Evolutionary conservation across 2,329 filamentous ascomycete genomes (phyloP), one percentile per base, ranked within the genome.

Genomic region (Ceratocystis smalleyi): DNA sequence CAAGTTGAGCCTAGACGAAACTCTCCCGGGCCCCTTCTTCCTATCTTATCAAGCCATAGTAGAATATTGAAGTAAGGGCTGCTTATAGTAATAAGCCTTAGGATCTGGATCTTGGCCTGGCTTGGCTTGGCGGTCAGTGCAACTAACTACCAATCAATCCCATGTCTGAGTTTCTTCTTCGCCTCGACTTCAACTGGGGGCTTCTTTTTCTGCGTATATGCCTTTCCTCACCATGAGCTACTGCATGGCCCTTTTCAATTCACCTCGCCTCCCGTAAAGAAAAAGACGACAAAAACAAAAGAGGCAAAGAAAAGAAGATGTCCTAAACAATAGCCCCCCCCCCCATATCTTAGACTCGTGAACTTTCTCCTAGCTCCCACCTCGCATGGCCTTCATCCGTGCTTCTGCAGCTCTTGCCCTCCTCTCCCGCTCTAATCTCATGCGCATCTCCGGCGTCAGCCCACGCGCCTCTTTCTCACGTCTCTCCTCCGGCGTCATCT

Each of bases 371-470:
- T 51, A 54, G 45, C 45, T 55, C 49, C 73, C 71, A n/a, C 70
- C 75, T 70, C 83, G 81, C 81, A 90, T 78, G 70, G 81, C 80
- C 75, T 81, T 84, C 66, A 96, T 80, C 71, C 92, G 83, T 76
- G 92, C 91, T 75, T 97, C 94, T 0, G 91, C 92, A 7, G 94
- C 94, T 70, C 92, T 83, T 3, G 94, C 94, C 71, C 92, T 86
- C 69, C 91, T 80, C 75, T 99, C 94, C 69, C 94, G 79, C 73
- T 97, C 94, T 63, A 97, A 74, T 72, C 82, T 84, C 81, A 85
- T 83, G 72, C 85, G 83, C 83, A 94, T 91, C 75, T 97, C 92
- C 0, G 89, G 85, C 51, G 89, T 95, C 76, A 97, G 78, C 0
- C 92, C 91, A 68, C 89, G 83, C 60, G 82, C 81, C 73, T 96